A percentile compares a stretch with the other conserved stretches of the same genome.
Evolutionary conservation across 164 flowering plant species (phyloP).

Genomic region (Cinnamomum micranthum): DNA sequence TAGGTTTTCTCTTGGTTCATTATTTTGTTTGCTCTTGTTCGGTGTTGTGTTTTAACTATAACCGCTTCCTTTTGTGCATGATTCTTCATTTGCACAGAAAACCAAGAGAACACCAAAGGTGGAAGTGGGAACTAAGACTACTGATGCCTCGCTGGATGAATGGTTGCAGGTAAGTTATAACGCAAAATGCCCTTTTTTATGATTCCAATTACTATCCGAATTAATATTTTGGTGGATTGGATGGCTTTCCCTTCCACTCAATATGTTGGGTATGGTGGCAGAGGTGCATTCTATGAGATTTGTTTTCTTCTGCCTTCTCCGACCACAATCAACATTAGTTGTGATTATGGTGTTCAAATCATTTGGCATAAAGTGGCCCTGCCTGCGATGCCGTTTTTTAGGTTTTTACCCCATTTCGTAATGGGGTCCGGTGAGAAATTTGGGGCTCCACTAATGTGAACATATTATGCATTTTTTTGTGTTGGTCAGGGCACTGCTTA

Average conservation of each 20-base stretch:
- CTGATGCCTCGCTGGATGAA: slow-evolving; percentile 81
- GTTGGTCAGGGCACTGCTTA: slow-evolving; percentile 74
- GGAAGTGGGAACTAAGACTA: slow-evolving; percentile 80
- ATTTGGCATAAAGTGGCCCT: background rate
- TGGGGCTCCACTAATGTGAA: background rate
- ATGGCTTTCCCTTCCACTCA: background rate
- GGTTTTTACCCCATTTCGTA: no score
- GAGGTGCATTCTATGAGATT: background rate
- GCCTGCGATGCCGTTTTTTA: no score
- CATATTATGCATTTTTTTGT: background rate
- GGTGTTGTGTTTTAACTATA: background rate
- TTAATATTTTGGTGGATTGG: background rate
- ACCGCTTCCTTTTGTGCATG: background rate
- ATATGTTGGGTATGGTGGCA: background rate
- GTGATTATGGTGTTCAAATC: background rate
- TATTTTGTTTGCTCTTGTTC: background rate
- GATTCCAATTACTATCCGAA: background rate
- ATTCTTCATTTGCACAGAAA: slow-evolving; percentile 44
- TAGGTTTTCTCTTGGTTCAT: background rate
- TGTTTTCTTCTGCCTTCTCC: background rate
- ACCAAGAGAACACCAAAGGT: slow-evolving; percentile 84
- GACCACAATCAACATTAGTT: background rate
- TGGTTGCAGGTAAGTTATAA: slow-evolving; percentile 73
- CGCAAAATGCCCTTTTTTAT: background rate
- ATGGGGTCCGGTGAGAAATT: background rate